Base-by-base conservation (phyloP, 2,329 filamentous ascomycete genomes). In the Herpotrichia juniperi region DNA sequence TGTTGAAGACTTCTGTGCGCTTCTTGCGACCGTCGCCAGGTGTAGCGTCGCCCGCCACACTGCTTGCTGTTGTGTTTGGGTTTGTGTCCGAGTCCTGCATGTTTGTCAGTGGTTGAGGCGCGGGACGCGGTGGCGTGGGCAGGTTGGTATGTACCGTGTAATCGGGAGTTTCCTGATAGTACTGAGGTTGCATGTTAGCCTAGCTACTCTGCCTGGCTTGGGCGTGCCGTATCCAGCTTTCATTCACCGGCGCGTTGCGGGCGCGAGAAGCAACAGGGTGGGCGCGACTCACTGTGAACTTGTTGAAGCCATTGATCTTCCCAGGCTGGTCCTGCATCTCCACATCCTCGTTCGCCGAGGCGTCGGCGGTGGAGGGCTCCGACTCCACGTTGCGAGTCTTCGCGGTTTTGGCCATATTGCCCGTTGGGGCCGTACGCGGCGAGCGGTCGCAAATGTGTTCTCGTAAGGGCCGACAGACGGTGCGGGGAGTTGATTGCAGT, bases 1-100 rank as follows among this genome's bases (percentile, higher is more conserved):
- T 82, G 74, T 96, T 89, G 60, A 92, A 91, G 52, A 88, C 93
- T 70, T 97, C 92, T 50, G 91, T 88, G 64, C 93, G 87, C 69
- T 88, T 87, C 79, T 89, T 96, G 46, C 93, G 87, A 25, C 91
- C 92, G 78, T 97, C 93, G 42, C 72, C 61, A 42, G 78, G 77
- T 35, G 81, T 69, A 37, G 78, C 76, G 63, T 97, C 93, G 48
- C 92, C 93, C 49, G 83, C 87, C 63, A 96, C 86, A 74, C 93
- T 97, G 78, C 91, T 96, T 48, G 90, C 91, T 51, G 83, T 85
- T 42, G 85, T 87, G 63, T 87, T 87, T 31, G 83, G 83, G 61
- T 86, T 84, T 50, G 84, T 86, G 63, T 88, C 85, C 7, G 85
- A 87, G 69, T 88, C 85, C 81, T 84, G 54, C 42, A 31, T 39